A percentile compares a stretch with the other conserved stretches of the same genome.
These are phyloP conservation scores for Melocanna baccifera DNA, from an alignment of 176 grass and related monocot genomes.

Conservation along the genomic window DNA sequence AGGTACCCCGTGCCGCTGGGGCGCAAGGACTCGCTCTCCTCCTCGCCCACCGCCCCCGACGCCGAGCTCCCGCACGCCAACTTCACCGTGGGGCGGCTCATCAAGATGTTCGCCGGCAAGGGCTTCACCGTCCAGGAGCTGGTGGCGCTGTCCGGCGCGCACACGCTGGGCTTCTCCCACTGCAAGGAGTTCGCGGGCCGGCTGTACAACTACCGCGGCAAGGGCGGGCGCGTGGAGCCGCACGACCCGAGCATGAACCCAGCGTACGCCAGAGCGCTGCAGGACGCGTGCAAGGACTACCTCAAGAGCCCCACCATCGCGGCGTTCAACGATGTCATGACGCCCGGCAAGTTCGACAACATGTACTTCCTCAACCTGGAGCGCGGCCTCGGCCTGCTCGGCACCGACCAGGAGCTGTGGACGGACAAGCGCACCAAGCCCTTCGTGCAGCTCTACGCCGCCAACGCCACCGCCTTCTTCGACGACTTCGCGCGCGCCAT, in stretches of 20 bases:
- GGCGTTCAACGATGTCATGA: slow-evolving; percentile 78
- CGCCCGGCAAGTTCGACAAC: slow-evolving; percentile 78
- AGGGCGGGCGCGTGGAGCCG: slow-evolving; percentile 25
- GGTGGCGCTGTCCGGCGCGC: slow-evolving; percentile 70
- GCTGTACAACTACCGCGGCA: slow-evolving; percentile 34
- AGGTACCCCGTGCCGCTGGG: slow-evolving; percentile 58
- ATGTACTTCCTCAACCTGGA: slow-evolving; percentile 74
- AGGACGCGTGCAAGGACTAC: slow-evolving; percentile 36
- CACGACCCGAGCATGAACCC: slow-evolving; percentile 57
- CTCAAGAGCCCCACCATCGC: slow-evolving; percentile 50
- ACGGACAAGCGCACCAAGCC: slow-evolving; percentile 56
- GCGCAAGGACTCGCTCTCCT: slow-evolving; percentile 67
- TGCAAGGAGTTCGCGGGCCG: slow-evolving; percentile 71
- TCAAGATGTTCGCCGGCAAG: slow-evolving; percentile 49
- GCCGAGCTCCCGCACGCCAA: slow-evolving; percentile 45
- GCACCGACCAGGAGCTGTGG: slow-evolving; percentile 62
- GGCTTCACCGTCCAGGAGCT: slow-evolving; percentile 58
- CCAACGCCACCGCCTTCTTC: slow-evolving; percentile 69
- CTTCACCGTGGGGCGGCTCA: slow-evolving; percentile 36
- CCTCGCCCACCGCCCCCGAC: slow-evolving; percentile 42
- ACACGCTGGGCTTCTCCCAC: slow-evolving; percentile 70
- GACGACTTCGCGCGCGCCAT: slow-evolving; percentile 64
- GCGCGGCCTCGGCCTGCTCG: slow-evolving; percentile 65
- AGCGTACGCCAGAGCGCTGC: slow-evolving; percentile 27
- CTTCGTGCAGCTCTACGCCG: slow-evolving; percentile 61